A percentile compares a stretch with the other conserved stretches of the same genome.
Evolutionary conservation across 176 grass and related monocot genomes (phyloP).

Genomic region (Cenchrus fungigraminus): DNA sequence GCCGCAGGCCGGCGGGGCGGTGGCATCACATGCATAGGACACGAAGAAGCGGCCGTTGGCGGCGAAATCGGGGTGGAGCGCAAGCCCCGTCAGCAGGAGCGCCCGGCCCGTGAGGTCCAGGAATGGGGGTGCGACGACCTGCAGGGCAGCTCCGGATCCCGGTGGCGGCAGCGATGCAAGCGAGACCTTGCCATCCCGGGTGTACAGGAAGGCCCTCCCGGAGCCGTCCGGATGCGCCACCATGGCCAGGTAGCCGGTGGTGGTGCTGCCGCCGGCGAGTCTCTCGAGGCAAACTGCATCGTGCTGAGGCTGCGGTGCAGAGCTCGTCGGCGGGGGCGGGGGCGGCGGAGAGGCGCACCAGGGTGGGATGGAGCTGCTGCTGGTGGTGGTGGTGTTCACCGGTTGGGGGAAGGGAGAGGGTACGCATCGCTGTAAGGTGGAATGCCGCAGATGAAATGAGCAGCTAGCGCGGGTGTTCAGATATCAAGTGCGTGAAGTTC

Average conservation of each 20-base stretch:
- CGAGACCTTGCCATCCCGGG: slow-evolving; percentile 30
- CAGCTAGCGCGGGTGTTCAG: too few relatives aligned
- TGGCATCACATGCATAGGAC: slow-evolving; percentile 8
- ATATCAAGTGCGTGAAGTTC: too few relatives aligned
- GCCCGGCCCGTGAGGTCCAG: slow-evolving; percentile 30
- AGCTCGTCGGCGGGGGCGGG: too few relatives aligned
- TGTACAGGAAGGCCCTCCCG: slow-evolving; percentile 22
- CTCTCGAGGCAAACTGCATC: slow-evolving; percentile 34
- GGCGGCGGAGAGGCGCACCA: too few relatives aligned
- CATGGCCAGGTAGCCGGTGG: neutral
- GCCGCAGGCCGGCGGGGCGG: too few relatives aligned
- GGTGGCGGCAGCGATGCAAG: slow-evolving; percentile 11
- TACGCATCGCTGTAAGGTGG: too few relatives aligned
- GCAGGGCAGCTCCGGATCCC: slow-evolving; percentile 18
- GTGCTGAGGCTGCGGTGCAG: too few relatives aligned
- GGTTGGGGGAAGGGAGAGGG: too few relatives aligned
- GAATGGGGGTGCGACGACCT: slow-evolving; percentile 4
- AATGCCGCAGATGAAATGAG: too few relatives aligned
- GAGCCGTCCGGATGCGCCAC: slow-evolving; percentile 40
- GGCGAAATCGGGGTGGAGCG: slow-evolving; percentile 28
- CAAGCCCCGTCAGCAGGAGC: slow-evolving; percentile 12
- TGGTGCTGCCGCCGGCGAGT: neutral
- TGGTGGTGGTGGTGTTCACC: too few relatives aligned
- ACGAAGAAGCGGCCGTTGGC: slow-evolving; percentile 43
- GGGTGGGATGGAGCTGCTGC: too few relatives aligned